A percentile compares a stretch with the other conserved stretches of the same genome.
Conservation (phyloP, 192 early-diverging fungal genomes). For the Umbelopsis ramanniana region DNA sequence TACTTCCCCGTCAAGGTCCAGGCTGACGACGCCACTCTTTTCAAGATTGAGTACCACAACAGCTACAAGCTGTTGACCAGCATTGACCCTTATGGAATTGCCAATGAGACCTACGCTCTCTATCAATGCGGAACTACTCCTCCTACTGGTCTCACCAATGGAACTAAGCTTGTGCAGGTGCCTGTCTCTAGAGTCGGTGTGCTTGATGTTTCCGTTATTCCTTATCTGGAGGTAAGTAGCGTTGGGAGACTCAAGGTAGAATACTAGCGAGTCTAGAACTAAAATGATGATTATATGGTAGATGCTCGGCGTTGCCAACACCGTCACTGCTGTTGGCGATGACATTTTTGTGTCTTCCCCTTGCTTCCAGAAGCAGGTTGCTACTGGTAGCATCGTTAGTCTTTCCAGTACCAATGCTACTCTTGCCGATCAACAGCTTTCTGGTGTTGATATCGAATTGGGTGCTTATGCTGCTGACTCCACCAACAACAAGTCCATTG, state of each 20-base stretch:
- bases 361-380: conserved; percentile 50
- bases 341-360: conserved; percentile 48
- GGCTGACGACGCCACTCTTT: conserved; percentile 59
- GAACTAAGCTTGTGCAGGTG: conserved; percentile 49
- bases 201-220: conserved; percentile 42
- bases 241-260: too few relatives aligned
- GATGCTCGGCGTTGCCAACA: conserved; percentile 48
- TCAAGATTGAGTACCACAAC: conserved; percentile 62
- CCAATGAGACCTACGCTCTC: conserved; percentile 63
- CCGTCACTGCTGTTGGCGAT: conserved; percentile 43
- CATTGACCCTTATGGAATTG: conserved; percentile 24
- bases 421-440: conserved; percentile 48
- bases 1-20: conserved; percentile 54
- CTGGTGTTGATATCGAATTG: conserved; percentile 53
- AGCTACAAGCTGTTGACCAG: conserved; percentile 73
- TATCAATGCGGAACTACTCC: conserved; percentile 73
- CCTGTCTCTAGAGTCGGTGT: conserved; percentile 50
- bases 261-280: too few relatives aligned
- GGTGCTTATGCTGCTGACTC: conserved; percentile 43
- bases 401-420: conserved; percentile 53
- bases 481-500: conserved; percentile 51
- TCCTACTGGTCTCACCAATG: conserved; percentile 46
- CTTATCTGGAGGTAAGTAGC: conserved; percentile 52
- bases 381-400: conserved; percentile 24
- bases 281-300: background rate